phyloP scores from a whole-genome alignment of 306 rosid genomes.

The Carpinus fangiana region DNA sequence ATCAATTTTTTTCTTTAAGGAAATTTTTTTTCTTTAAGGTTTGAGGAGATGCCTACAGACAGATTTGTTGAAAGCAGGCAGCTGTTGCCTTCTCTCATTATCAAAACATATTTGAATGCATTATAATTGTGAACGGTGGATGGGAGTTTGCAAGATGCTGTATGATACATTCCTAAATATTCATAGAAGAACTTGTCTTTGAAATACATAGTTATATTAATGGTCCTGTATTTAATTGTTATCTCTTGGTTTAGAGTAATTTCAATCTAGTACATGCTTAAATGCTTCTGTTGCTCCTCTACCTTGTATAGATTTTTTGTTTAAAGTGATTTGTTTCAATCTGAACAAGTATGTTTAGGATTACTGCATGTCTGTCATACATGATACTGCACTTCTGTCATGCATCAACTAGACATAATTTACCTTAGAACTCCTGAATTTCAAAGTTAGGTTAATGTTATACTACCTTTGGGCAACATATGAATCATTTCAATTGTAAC shows the following conservation, averaged over 20 bases:
- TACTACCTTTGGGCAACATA: neutral
- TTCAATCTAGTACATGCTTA: too few species aligned
- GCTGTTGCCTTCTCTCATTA: constrained; percentile 9
- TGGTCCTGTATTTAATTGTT: too few species aligned
- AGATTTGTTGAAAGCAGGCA: constrained; percentile 98
- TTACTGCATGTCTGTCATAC: neutral
- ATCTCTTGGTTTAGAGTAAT: neutral
- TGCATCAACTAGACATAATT: neutral
- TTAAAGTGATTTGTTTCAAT: too few species aligned
- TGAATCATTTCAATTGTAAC: neutral
- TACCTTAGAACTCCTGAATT: neutral
- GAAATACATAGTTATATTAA: too few species aligned
- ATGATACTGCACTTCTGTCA: neutral
- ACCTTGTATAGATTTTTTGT: too few species aligned
- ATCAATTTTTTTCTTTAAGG: neutral
- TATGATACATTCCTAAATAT: neutral
- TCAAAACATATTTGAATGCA: neutral
- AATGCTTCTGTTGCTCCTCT: too few species aligned
- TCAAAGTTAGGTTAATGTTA: neutral
- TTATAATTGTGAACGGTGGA: neutral
- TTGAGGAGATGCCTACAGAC: constrained; percentile 99
- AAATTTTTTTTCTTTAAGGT: constrained; percentile 45
- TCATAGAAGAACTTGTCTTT: neutral
- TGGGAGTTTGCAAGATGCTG: neutral
- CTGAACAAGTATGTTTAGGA: neutral